A percentile compares a stretch with the other conserved stretches of the same genome.
Conservation (phyloP, 164 flowering plant species). For the Nelumbo lutea region DNA sequence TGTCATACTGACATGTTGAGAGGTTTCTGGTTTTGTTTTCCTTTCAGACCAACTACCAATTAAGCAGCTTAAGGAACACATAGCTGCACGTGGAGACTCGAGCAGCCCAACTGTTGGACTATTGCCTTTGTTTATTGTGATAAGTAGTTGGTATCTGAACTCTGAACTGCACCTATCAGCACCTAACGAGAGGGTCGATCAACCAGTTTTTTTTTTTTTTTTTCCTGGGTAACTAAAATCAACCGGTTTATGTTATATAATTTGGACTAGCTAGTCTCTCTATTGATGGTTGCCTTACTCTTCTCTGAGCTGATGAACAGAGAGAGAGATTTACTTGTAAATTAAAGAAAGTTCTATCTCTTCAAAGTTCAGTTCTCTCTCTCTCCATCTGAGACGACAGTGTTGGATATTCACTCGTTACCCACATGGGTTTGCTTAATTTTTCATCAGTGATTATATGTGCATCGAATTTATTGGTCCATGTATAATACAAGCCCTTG, state of each 20-base stretch:
- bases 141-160: neutral
- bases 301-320: constrained; percentile 4
- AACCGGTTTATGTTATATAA: neutral
- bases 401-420: neutral
- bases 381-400: neutral
- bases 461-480: neutral
- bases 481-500: neutral
- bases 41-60: constrained; percentile 40
- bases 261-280: constrained; percentile 5
- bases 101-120: neutral
- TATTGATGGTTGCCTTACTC: constrained; percentile 9
- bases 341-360: neutral
- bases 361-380: constrained; percentile 6
- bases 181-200: too few species aligned
- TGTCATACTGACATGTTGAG: neutral
- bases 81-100: constrained; percentile 26
- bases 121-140: neutral
- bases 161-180: too few species aligned
- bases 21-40: constrained; percentile 26
- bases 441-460: neutral
- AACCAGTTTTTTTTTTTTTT: too few species aligned
- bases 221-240: too few species aligned
- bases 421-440: neutral
- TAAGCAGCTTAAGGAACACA: neutral
- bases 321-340: constrained; percentile 2